Percentiles rank a stretch among this genome's conserved stretches.
These are phyloP conservation scores for Rauvolfia tetraphylla DNA, from an alignment of 257 asterid genomes.

Conservation along the genomic window DNA sequence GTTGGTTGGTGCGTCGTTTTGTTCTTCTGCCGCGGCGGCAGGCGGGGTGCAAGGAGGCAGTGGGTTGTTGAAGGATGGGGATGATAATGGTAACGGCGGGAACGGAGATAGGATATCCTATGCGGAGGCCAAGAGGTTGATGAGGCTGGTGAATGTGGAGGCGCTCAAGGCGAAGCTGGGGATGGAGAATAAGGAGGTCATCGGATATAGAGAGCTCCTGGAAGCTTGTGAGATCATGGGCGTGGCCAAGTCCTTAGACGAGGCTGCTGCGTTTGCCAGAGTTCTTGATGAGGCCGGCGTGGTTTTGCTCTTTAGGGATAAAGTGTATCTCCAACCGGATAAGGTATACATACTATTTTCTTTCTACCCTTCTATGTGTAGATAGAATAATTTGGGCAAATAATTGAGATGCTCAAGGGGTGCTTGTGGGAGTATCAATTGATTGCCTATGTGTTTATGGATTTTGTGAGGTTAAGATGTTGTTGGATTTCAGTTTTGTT, in stretches of 20 bases:
- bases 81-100: neutral
- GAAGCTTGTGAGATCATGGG: slow-evolving; percentile 63
- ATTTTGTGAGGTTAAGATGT: neutral
- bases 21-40: slow-evolving; percentile 13
- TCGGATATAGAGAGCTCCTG: slow-evolving; percentile 58
- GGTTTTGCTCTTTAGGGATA: slow-evolving; percentile 75
- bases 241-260: slow-evolving; percentile 57
- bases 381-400: neutral
- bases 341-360: slow-evolving; percentile 39
- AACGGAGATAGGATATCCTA: slow-evolving; percentile 41
- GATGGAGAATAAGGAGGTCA: slow-evolving; percentile 63
- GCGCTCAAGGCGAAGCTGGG: slow-evolving; percentile 70
- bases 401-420: neutral
- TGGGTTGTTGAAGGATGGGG: neutral
- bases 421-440: neutral
- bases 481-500: neutral
- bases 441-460: no score
- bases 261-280: slow-evolving; percentile 76
- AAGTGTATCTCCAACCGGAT: slow-evolving; percentile 85
- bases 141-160: slow-evolving; percentile 88
- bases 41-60: slow-evolving; percentile 20
- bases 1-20: slow-evolving; percentile 15
- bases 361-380: neutral
- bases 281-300: slow-evolving; percentile 94
- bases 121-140: slow-evolving; percentile 79